Percentiles rank a stretch among this genome's conserved stretches.
phyloP scores from a whole-genome alignment of 345 rosid genomes.

The Clarkia xantiana region DNA sequence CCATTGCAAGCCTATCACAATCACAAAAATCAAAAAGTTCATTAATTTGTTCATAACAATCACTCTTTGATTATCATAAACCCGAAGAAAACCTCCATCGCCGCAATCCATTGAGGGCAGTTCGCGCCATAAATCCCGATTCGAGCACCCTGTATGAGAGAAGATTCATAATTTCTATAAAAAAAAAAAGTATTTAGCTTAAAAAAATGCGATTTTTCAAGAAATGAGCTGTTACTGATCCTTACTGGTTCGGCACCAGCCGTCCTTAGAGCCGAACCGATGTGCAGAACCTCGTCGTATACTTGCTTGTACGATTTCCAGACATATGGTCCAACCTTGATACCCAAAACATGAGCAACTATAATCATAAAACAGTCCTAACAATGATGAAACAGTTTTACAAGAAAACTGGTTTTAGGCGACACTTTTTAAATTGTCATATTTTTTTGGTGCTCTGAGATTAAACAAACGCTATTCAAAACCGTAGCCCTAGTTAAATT shows the following conservation, averaged over 20 bases:
- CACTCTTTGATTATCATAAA: not conserved
- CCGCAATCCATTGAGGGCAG: slow-evolving; percentile 90
- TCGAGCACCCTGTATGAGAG: slow-evolving; percentile 44
- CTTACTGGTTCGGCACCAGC: slow-evolving; percentile 82
- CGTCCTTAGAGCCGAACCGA: slow-evolving; percentile 75
- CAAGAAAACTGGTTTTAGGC: no score
- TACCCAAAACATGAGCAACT: no score
- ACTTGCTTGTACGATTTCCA: slow-evolving; percentile 88
- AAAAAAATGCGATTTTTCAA: not conserved
- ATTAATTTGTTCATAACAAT: not conserved
- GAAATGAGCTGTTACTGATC: not conserved
- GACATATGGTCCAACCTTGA: slow-evolving; percentile 59
- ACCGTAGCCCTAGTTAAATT: no score
- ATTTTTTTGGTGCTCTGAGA: no score
- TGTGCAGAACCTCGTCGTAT: slow-evolving; percentile 55
- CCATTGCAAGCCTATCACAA: slow-evolving; percentile 64
- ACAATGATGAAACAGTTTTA: no score
- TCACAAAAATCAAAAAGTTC: not conserved
- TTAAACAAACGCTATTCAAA: no score
- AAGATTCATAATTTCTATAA: not conserved
- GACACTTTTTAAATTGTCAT: no score
- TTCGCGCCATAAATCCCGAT: slow-evolving; percentile 86
- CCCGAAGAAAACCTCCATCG: slow-evolving; percentile 64
- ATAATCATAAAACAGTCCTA: no score
- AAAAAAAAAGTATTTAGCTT: not conserved